Base-by-base conservation (phyloP, 2,329 filamentous ascomycete species). In the Colletotrichum sp. region DNA sequence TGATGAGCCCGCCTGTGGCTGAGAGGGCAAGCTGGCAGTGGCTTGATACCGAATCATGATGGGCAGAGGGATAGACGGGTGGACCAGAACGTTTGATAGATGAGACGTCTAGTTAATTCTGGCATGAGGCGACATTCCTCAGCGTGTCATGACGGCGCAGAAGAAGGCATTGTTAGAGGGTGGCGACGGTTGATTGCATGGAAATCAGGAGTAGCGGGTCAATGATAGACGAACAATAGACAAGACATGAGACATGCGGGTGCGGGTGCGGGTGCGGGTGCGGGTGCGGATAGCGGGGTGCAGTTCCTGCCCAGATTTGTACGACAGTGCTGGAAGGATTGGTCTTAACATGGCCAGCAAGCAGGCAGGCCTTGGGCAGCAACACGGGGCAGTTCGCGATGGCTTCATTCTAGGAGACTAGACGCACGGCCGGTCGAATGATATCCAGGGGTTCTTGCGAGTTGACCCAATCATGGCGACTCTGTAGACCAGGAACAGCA, bases 1-100 rank as follows among this genome's bases (percentile, higher is more conserved):
- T 57, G 86, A 86, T 70, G 85, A 88, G 80, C 87, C 87, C 28
- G 84, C 78, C 6, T 86, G 86, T 72, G 84, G 86, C 12, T 86
- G 74, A 73, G 67, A 30, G 34, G 30, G n/a, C 26, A 63, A 36
- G 28, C n/a, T 36, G 18, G 21, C 6, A 16, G 59, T 7, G 30
- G 59, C 32, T 52, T 52, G 43, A 52, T 13, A 13, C n/a, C n/a
- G 6, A 21, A 21, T 52, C 5, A 13, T 21, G 43, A 39, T 34
- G 30, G 18, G 5, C 16, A 43, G 21, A 9, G 21, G 15, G 43
- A 55, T 16, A 28, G n/a, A 63, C 16, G 34, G 10, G 10, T 52
- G 34, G 43, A 21, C 30, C 8, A 39, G 64, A 61, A 32, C 6
- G 48, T 30, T 15, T 65, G 12, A 52, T 36, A 59, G 72, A 60